Evolutionary conservation across 140 eudicot genomes (phyloP).

Genomic region (Bidens hawaiensis): DNA sequence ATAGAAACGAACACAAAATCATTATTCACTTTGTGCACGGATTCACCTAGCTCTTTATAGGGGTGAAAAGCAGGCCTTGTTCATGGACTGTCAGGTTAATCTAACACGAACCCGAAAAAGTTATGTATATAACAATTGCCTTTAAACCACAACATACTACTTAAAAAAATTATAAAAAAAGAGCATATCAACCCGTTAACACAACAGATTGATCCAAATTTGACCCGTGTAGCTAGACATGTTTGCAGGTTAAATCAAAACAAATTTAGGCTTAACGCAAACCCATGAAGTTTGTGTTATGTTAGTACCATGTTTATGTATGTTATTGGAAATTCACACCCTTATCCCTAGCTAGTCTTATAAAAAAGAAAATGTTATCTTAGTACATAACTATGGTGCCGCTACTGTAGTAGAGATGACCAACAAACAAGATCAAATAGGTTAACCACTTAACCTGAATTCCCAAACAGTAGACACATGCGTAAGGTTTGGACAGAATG

Average conservation of each 20-base stretch:
- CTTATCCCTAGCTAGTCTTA: neutral
- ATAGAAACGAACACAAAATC: slow-evolving; percentile 22
- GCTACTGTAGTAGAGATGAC: no score
- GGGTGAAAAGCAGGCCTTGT: neutral
- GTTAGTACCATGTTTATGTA: neutral
- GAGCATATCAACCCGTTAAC: neutral
- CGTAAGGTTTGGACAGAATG: no score
- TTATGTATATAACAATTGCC: neutral
- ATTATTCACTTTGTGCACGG: slow-evolving; percentile 14
- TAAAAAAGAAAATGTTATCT: neutral
- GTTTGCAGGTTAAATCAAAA: neutral
- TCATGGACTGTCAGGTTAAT: neutral
- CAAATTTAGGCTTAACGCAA: neutral
- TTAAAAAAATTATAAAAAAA: no score
- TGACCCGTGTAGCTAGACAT: no score
- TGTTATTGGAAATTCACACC: neutral
- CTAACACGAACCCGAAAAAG: neutral
- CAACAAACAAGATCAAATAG: no score
- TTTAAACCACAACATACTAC: neutral
- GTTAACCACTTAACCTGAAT: no score
- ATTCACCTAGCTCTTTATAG: neutral
- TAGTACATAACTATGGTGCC: no score
- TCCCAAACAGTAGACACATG: no score
- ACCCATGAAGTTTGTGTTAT: no score
- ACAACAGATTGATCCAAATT: no score